These are phyloP conservation scores for Exophiala spinifera DNA, from an alignment of 2,329 filamentous ascomycete species.

Conservation along the genomic window DNA sequence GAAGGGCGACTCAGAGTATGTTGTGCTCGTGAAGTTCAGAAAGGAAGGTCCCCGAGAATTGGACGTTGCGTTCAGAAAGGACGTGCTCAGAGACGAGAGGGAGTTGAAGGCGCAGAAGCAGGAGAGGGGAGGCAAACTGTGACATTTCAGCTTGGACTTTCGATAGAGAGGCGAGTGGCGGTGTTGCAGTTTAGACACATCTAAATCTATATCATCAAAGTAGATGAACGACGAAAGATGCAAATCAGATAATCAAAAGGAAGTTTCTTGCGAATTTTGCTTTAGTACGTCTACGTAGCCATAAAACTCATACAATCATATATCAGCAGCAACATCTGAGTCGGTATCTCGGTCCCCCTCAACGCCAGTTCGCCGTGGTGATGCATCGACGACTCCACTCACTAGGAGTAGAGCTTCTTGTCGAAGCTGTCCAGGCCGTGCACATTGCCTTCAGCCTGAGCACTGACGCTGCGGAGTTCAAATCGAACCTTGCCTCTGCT, in stretches of 20 bases:
- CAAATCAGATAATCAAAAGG: not conserved
- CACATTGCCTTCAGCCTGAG: slow-evolving; percentile 93
- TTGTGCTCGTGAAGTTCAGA: slow-evolving; percentile 56
- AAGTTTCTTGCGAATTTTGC: not conserved
- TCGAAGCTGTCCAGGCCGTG: slow-evolving; percentile 97
- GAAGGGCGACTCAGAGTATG: slow-evolving; percentile 52
- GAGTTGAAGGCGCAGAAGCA: slow-evolving; percentile 19
- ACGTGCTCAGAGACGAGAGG: slow-evolving; percentile 43
- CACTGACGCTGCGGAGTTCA: slow-evolving; percentile 89
- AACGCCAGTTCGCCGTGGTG: slow-evolving; percentile 14
- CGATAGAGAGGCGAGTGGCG: too few species aligned
- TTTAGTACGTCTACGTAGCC: not conserved
- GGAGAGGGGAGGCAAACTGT: not conserved
- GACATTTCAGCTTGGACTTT: not conserved
- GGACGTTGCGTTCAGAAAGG: slow-evolving; percentile 49
- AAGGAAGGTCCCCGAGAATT: slow-evolving; percentile 57
- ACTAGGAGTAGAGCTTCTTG: slow-evolving; percentile 99
- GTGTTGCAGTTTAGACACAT: too few species aligned
- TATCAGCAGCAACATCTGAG: not conserved
- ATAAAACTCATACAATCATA: slow-evolving; percentile 9
- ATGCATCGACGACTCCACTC: slow-evolving; percentile 14
- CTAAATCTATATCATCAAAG: too few species aligned
- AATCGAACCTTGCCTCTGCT: slow-evolving; percentile 76
- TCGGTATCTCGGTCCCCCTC: not conserved
- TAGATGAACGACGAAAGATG: too few species aligned